Percentiles rank a stretch among this genome's conserved stretches.
Evolutionary conservation across 306 rosid species (phyloP).

Genomic region (Dryas octopetala): DNA sequence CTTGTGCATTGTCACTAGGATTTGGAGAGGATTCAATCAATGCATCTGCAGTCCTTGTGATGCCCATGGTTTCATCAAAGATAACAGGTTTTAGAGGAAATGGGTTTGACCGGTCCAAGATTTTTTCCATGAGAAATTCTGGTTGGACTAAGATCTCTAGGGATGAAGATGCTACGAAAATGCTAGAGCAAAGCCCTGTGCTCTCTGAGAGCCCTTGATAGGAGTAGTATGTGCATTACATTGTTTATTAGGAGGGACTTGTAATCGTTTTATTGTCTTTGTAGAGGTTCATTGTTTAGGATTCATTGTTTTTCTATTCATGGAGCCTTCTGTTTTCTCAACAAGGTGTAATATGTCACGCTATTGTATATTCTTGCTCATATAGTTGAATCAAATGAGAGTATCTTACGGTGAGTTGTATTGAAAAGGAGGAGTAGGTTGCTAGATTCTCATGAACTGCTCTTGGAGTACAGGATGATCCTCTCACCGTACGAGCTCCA

Average conservation of each 20-base stretch:
- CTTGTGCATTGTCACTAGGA: slow-evolving; percentile 72
- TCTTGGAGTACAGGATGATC: too few species aligned
- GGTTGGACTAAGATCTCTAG: slow-evolving; percentile 59
- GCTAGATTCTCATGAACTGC: too few species aligned
- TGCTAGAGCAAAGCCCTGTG: slow-evolving; percentile 38
- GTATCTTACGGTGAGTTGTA: neutral
- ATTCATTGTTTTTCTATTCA: slow-evolving; percentile 5
- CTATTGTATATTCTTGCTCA: slow-evolving; percentile 23
- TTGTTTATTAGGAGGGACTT: slow-evolving; percentile 16
- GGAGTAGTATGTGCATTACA: slow-evolving; percentile 24
- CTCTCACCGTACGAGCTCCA: too few species aligned
- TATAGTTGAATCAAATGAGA: slow-evolving; percentile 11
- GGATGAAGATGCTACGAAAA: slow-evolving; percentile 61
- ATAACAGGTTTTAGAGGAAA: slow-evolving; percentile 89
- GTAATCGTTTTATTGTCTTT: neutral
- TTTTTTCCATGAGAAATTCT: slow-evolving; percentile 59
- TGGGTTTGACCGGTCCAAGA: slow-evolving; percentile 62
- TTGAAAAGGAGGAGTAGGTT: too few species aligned
- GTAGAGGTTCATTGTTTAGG: slow-evolving; percentile 17
- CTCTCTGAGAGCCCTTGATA: slow-evolving; percentile 46
- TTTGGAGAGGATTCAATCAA: slow-evolving; percentile 87
- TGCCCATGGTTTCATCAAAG: slow-evolving; percentile 98
- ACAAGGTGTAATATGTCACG: slow-evolving; percentile 1
- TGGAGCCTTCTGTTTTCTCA: slow-evolving; percentile 3
- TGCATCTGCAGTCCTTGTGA: slow-evolving; percentile 88